Evolutionary conservation across 345 rosid species (phyloP).

Genomic region (Syzygium grande): DNA sequence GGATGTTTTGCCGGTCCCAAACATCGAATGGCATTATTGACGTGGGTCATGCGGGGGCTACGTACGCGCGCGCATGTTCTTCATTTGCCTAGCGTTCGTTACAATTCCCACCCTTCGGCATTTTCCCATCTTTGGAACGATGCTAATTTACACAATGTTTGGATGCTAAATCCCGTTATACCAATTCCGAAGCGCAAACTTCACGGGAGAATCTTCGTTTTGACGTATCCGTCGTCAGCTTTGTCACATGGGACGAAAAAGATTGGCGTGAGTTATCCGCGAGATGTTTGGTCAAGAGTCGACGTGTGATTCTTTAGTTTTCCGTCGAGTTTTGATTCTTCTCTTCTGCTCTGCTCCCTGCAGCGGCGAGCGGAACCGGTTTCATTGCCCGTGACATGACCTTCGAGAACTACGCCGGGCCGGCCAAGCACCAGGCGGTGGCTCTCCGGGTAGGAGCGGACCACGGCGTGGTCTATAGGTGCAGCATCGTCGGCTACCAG

Average conservation of each 20-base stretch:
- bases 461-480: constrained; percentile 75
- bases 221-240: not conserved
- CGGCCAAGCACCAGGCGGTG: constrained; percentile 88
- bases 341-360: not conserved
- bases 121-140: not conserved
- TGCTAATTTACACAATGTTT: not conserved
- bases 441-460: constrained; percentile 95
- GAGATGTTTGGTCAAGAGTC: not conserved
- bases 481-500: constrained; percentile 74
- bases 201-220: not conserved
- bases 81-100: not conserved
- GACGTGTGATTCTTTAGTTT: not conserved
- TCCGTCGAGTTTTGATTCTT: not conserved
- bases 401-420: constrained; percentile 86
- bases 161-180: not conserved
- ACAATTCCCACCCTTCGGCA: not conserved
- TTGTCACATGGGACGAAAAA: not conserved
- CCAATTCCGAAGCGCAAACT: not conserved
- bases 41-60: not conserved
- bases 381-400: constrained; percentile 93
- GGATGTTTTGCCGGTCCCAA: not conserved
- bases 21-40: not conserved
- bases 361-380: constrained; percentile 92
- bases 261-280: not conserved
- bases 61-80: not conserved